Evolutionary conservation across 768 basidiomycete species (phyloP), one percentile per base, ranked within the genome.

Genomic region (Suillus plorans): DNA sequence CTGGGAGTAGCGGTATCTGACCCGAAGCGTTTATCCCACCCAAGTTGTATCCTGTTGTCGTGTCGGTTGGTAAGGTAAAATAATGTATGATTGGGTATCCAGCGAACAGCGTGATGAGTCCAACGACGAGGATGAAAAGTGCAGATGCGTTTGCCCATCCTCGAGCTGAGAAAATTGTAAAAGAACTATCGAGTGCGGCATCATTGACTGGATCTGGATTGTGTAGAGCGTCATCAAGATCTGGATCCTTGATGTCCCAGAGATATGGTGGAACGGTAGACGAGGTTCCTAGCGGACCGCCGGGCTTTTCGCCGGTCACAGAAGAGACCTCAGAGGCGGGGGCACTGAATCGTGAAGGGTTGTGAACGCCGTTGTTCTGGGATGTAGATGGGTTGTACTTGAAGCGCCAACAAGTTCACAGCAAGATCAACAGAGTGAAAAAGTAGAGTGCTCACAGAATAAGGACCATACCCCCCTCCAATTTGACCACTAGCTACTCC

Each of bases 171-270:
- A 95, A 93, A 34, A 91, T 69, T 4, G 88, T 87, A 65, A 90
- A 91, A 8, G 84, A 81, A 60, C 79, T 79, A 64, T 89, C 85
- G 31, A 84, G 78, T 1, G 81, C 81, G 3, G 84, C 85, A 61
- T 89, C 90, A 62, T 89, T 82, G n/a, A 85, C 80, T 34, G 91
- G 85, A 79, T 94, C 92, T 53, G 88, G 94, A 80, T 94, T 92
- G 76, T 98, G 96, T 25, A 98, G 83, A 25, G 87, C 85, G 74
- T 98, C 96, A 79, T 97, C 95, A 20, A 91, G 82, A 73, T 96
- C 94, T 10, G 93, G 89, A 64, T 94, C 94, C 72, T 84, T 87
- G 28, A 79, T 79, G 74, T 93, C 92, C 89, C 90, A 94, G 69
- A 88, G 71, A 72, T 86, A 90, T 70, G 87, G 83, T 18, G 90